phyloP scores from a whole-genome alignment of 2,329 filamentous ascomycete species.

The Onygenales sp. region DNA sequence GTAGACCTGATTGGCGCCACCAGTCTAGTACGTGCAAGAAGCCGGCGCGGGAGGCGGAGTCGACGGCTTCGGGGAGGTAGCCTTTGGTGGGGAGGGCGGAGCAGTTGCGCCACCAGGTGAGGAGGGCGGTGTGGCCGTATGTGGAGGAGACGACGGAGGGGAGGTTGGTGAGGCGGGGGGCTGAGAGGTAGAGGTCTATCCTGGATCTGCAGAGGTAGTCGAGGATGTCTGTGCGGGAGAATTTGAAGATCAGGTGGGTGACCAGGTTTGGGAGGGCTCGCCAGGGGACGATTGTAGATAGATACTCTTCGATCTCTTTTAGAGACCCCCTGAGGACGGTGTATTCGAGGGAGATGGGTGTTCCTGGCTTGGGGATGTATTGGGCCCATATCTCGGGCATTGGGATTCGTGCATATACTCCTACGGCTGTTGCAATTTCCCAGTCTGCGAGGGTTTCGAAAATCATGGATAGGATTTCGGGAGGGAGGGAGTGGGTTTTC shows the following conservation, averaged over 20 bases:
- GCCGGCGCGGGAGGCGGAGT: constrained; percentile 77
- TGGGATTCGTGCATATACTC: constrained; percentile 67
- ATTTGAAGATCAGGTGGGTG: constrained; percentile 84
- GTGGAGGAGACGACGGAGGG: constrained; percentile 82
- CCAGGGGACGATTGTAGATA: constrained; percentile 59
- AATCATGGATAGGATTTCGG: constrained; percentile 83
- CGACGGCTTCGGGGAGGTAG: constrained; percentile 75
- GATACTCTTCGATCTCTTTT: constrained; percentile 61
- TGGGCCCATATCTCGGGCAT: constrained; percentile 64
- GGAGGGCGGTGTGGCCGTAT: constrained; percentile 72
- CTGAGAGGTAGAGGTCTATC: constrained; percentile 73
- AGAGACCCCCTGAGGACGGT: constrained; percentile 66
- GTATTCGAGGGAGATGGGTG: constrained; percentile 64
- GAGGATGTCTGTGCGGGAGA: constrained; percentile 71
- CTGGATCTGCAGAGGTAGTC: constrained; percentile 58
- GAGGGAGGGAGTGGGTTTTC: constrained; percentile 46
- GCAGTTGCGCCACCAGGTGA: constrained; percentile 86
- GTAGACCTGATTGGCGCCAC: constrained; percentile 77
- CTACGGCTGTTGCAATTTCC: constrained; percentile 75
- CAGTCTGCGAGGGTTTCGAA: constrained; percentile 74
- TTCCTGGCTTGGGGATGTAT: constrained; percentile 52
- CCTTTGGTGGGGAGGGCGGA: constrained; percentile 75
- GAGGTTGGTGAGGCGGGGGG: constrained; percentile 70
- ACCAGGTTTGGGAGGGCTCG: constrained; percentile 69
- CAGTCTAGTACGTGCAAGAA: constrained; percentile 80